phyloP scores from a whole-genome alignment of 257 asterid species.

The Salvia miltiorrhiza region DNA sequence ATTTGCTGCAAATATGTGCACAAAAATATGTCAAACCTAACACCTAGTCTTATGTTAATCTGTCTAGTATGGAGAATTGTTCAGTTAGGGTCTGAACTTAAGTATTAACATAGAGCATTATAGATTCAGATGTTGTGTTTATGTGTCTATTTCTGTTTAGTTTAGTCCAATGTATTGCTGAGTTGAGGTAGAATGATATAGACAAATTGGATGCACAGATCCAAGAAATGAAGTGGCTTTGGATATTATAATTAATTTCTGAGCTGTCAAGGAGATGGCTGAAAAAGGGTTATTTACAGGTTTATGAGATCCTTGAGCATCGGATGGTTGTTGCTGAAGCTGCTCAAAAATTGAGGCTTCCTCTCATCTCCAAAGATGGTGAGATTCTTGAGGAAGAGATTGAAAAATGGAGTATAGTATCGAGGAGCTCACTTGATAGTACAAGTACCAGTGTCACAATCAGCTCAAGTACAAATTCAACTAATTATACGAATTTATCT shows the following conservation, averaged over 20 bases:
- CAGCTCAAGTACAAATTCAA: constrained; percentile 74
- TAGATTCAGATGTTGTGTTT: constrained; percentile 16
- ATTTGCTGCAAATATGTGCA: neutral
- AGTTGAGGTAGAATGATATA: constrained; percentile 3
- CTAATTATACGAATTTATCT: constrained; percentile 57
- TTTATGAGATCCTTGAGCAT: constrained; percentile 73
- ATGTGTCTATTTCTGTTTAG: neutral
- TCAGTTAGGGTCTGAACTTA: neutral
- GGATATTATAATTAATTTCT: constrained; percentile 11
- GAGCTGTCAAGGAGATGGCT: neutral
- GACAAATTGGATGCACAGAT: neutral
- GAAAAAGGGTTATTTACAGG: constrained; percentile 36
- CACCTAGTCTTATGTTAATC: neutral
- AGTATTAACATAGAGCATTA: neutral
- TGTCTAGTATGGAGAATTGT: neutral
- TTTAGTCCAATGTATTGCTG: neutral
- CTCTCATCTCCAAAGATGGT: constrained; percentile 88
- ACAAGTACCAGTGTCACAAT: constrained; percentile 67
- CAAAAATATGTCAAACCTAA: neutral
- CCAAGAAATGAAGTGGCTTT: constrained; percentile 16
- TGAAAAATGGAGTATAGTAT: constrained; percentile 76
- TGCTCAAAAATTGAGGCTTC: constrained; percentile 95
- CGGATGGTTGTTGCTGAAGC: constrained; percentile 82
- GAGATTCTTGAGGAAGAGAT: constrained; percentile 92
- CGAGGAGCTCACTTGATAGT: constrained; percentile 92